Percentiles rank a stretch among this genome's conserved stretches.
These are phyloP conservation scores for Royoungia palumana DNA, from an alignment of 768 basidiomycete genomes.

Conservation along the genomic window DNA sequence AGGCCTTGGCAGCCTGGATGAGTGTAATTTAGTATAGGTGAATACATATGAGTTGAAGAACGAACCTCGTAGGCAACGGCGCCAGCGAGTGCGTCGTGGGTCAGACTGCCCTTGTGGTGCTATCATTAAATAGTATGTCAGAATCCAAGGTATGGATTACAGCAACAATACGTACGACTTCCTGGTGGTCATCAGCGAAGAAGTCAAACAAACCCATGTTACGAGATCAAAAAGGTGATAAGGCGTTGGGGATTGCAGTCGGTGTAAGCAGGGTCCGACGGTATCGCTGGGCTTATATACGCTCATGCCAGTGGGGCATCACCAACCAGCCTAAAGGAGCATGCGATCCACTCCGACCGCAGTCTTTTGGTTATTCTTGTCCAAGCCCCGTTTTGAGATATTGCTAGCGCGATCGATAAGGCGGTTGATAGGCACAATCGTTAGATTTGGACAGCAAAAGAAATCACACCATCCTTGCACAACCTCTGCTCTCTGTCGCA, in stretches of 20 bases:
- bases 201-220: slow-evolving; percentile 9
- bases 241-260: not conserved
- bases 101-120: slow-evolving; percentile 11
- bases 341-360: slow-evolving; percentile 2
- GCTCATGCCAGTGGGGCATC: not conserved
- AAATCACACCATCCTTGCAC: not conserved
- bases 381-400: slow-evolving; percentile 10
- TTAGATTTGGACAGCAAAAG: slow-evolving; percentile 1
- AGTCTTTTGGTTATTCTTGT: slow-evolving; percentile 12
- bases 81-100: slow-evolving; percentile 23
- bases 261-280: not conserved
- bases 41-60: not conserved
- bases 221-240: not conserved
- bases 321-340: slow-evolving; percentile 16
- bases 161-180: slow-evolving; percentile 6
- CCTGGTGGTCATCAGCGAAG: not conserved
- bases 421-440: slow-evolving; percentile 13
- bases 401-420: slow-evolving; percentile 17
- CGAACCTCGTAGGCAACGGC: slow-evolving; percentile 18
- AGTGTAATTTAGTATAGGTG: not conserved
- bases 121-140: not conserved
- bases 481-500: not conserved
- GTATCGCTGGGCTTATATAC: slow-evolving; percentile 18
- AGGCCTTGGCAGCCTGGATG: slow-evolving; percentile 16
- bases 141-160: not conserved